These are phyloP conservation scores for Colletotrichum spinosum DNA, from an alignment of 2,329 filamentous ascomycete genomes.

Conservation along the genomic window DNA sequence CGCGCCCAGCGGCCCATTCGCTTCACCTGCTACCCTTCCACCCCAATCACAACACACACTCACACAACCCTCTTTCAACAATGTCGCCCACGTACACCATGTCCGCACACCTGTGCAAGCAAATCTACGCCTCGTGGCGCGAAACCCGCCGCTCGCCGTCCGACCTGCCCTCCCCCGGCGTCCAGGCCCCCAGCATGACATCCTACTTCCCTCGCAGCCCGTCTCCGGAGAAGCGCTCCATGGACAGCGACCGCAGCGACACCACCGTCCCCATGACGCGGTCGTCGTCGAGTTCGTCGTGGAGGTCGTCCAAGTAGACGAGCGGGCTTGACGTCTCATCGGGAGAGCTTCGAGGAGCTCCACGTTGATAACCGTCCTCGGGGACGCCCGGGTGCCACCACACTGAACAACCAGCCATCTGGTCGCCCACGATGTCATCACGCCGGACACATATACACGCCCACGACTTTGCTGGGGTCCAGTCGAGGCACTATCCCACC, in stretches of 20 bases:
- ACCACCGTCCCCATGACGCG: conserved; percentile 44
- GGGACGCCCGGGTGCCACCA: too few species aligned
- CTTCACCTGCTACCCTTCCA: too few species aligned
- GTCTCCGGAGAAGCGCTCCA: conserved; percentile 56
- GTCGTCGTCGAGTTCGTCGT: conserved; percentile 43
- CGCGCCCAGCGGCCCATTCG: too few species aligned
- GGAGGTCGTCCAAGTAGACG: conserved; percentile 31
- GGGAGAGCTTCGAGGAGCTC: not conserved
- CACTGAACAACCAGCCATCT: too few species aligned
- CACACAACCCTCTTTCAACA: conserved; percentile 36
- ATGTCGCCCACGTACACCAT: conserved; percentile 73
- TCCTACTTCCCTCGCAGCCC: conserved; percentile 42
- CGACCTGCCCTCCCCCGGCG: conserved; percentile 44
- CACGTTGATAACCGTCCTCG: too few species aligned
- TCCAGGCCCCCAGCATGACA: conserved; percentile 43
- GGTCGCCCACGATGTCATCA: too few species aligned
- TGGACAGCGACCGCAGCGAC: conserved; percentile 59
- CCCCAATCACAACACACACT: conserved; percentile 1
- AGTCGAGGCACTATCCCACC: too few species aligned
- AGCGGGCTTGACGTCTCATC: not conserved
- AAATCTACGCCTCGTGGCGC: conserved; percentile 70
- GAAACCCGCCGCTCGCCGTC: conserved; percentile 58
- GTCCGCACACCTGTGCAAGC: conserved; percentile 70
- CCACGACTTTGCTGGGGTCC: too few species aligned
- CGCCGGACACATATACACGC: too few species aligned